These are phyloP conservation scores for Trichosporon asahii DNA, from an alignment of 1,284 basidiomycete species.

Conservation along the genomic window DNA sequence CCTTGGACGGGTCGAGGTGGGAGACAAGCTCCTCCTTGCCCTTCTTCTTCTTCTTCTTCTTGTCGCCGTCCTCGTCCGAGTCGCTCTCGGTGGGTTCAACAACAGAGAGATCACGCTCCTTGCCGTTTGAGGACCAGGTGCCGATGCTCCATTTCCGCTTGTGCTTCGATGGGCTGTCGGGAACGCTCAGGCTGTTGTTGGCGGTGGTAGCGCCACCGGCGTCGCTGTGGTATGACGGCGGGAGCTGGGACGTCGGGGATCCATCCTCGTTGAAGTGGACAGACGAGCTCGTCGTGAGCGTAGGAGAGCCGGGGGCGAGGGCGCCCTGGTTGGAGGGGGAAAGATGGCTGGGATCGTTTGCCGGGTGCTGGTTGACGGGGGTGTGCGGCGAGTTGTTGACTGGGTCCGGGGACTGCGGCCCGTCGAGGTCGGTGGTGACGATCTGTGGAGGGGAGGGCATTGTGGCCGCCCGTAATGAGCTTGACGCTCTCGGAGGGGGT, in stretches of 20 bases:
- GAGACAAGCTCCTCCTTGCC: constrained; percentile 35
- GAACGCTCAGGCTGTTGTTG: not conserved
- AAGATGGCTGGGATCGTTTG: constrained; percentile 29
- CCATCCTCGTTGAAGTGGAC: constrained; percentile 41
- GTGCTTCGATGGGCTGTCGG: constrained; percentile 21
- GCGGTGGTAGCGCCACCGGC: constrained; percentile 55
- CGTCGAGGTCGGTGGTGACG: constrained; percentile 42
- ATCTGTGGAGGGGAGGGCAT: constrained; percentile 33
- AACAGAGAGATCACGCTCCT: constrained; percentile 18
- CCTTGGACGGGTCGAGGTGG: constrained; percentile 55
- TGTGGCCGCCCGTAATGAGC: constrained; percentile 11
- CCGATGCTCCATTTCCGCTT: constrained; percentile 32
- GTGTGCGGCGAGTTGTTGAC: constrained; percentile 14
- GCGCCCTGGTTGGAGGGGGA: constrained; percentile 28
- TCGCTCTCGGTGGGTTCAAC: constrained; percentile 7
- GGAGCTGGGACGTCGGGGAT: constrained; percentile 40
- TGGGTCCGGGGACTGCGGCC: constrained; percentile 14
- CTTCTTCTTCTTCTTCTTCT: constrained; percentile 21
- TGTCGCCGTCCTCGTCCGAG: not conserved
- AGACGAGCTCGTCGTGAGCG: constrained; percentile 38
- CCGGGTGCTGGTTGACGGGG: constrained; percentile 16
- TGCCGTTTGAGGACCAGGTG: constrained; percentile 33
- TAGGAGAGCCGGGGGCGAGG: constrained; percentile 42
- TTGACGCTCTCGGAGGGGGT: not conserved
- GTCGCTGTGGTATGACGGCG: constrained; percentile 32